These are phyloP conservation scores for Abelmoschus esculentus DNA, from an alignment of 345 rosid genomes.

Conservation along the genomic window DNA sequence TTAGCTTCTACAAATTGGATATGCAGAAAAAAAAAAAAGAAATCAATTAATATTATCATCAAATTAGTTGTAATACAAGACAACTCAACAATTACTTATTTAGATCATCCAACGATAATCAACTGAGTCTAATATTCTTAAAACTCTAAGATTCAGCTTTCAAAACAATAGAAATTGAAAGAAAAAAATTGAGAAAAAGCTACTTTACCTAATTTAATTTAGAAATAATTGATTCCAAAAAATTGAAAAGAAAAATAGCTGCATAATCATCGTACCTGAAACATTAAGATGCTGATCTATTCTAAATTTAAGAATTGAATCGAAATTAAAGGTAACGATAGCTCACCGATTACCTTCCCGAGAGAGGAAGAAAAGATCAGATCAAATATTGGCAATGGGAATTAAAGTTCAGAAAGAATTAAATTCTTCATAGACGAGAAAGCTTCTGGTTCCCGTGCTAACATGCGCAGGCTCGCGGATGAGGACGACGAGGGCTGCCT, in stretches of 20 bases:
- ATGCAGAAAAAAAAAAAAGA: no score
- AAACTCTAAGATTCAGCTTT: not conserved
- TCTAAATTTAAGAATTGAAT: no score
- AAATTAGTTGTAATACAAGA: no score
- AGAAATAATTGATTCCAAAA: not conserved
- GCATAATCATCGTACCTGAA: not conserved
- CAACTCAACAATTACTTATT: not conserved
- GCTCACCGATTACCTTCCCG: constrained; percentile 6
- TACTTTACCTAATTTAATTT: not conserved
- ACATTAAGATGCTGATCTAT: not conserved
- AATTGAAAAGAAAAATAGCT: not conserved
- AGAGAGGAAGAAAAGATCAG: not conserved
- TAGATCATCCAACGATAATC: not conserved
- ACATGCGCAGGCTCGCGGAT: not conserved
- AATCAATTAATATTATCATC: no score
- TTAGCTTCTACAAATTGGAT: not conserved
- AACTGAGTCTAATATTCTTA: not conserved
- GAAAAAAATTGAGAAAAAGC: not conserved
- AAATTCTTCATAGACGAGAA: not conserved
- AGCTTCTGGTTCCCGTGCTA: not conserved
- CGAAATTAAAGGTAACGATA: not conserved
- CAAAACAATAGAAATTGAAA: not conserved
- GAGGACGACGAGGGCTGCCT: not conserved
- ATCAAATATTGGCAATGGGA: not conserved
- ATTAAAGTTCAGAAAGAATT: not conserved